Base-by-base conservation (phyloP, 2,329 filamentous ascomycete species). In the Botryotinia globosa region DNA sequence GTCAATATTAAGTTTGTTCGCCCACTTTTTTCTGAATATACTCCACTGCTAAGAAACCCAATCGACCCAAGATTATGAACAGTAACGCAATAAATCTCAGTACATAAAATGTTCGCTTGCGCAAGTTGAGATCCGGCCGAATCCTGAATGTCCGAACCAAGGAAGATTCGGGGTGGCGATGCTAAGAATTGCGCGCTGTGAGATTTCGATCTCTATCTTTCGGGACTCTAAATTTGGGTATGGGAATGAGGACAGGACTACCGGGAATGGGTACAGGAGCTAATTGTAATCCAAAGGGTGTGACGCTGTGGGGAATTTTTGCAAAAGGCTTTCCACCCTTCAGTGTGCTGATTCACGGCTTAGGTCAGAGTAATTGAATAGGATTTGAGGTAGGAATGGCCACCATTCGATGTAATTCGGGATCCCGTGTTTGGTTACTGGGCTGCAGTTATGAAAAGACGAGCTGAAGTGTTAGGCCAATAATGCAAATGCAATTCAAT, bases 161-260 rank as follows among this genome's bases (percentile, higher is more conserved):
- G 69, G 62, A 72, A 72, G 69, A 66, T 42, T 59, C 48, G 51
- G 42, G 39, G 69, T 67, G 69, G 62, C 61, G 39, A 67, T 72
- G 62, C 61, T 72, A 34, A 16, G 61, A 39, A 71, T 71, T 63
- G 39, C 61, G 48, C 61, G 39, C 39, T 58, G 69, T n/a, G 45
- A 58, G 54, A 39, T 37, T 34, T 72, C 62, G n/a, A 67, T 59
- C 48, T 67, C 48, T 64, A n/a, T 67, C 69, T 58, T 25, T 45
- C 22, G 51, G 62, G 39, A 48, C 32, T 72, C 69, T 72, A 72
- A 58, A 72, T 67, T 66, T 66, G 69, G 69, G 20, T 42, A 42
- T 51, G 34, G 48, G 61, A 56, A 34, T 37, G 59, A 66, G 69
- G 59, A 71, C 69, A 66, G 51, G 37, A 66, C n/a, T 58, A 42